phyloP scores from a whole-genome alignment of 169 alveolate species.

The Plasmodium fragile region DNA sequence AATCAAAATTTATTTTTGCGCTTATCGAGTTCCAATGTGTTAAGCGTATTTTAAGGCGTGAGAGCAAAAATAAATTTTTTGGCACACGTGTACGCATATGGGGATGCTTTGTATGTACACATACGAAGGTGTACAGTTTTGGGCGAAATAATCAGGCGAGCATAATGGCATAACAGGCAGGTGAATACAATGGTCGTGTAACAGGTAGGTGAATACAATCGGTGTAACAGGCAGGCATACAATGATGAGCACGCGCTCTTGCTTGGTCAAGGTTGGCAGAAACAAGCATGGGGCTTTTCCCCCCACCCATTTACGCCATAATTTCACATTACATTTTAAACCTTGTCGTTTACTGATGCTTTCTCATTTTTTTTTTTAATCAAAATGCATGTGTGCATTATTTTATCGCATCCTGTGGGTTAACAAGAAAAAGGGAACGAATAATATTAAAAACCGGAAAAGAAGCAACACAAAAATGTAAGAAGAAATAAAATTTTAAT shows the following conservation, averaged over 20 bases:
- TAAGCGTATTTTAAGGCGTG: neutral
- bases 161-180: neutral
- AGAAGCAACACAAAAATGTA: neutral
- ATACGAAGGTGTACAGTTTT: neutral
- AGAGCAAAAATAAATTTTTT: neutral
- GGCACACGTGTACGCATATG: neutral
- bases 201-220: neutral
- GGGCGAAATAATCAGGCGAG: neutral
- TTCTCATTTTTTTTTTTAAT: neutral
- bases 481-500: neutral
- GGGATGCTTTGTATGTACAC: neutral
- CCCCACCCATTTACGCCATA: neutral
- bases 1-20: neutral
- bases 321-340: neutral
- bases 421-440: slow-evolving; percentile 5
- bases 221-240: neutral
- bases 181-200: neutral
- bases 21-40: neutral
- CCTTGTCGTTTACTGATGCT: neutral
- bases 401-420: neutral
- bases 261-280: neutral
- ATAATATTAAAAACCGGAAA: neutral
- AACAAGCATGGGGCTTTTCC: neutral
- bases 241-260: neutral
- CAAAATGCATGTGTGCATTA: slow-evolving; percentile 7